Conservation (phyloP, 2,329 filamentous ascomycete species). For the Paracorniculantispora psalliotae region DNA sequence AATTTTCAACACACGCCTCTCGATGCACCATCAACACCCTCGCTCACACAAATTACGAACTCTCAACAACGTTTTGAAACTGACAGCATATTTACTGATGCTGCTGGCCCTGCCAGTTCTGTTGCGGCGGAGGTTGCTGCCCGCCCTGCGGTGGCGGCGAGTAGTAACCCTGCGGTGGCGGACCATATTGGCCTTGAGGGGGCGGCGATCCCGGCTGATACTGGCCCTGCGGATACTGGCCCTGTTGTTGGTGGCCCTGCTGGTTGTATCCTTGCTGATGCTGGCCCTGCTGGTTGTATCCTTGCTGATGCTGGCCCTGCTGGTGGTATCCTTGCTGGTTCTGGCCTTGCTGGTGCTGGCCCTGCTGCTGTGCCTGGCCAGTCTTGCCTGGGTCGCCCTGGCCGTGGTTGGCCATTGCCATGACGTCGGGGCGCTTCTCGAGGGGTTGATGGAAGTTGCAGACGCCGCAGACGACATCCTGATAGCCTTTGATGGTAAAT, state of each 20-base stretch:
- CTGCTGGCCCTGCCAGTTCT: conserved; percentile 11
- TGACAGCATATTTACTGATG: conserved; percentile 11
- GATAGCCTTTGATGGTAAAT: conserved; percentile 61
- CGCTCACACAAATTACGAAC: neutral
- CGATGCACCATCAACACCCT: neutral
- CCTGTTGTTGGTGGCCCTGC: conserved; percentile 17
- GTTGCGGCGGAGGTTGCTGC: conserved; percentile 1
- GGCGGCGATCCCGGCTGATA: neutral
- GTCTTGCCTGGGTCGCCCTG: conserved; percentile 19
- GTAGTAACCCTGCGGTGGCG: conserved; percentile 3
- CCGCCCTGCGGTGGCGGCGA: conserved; percentile 11
- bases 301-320: conserved; percentile 16
- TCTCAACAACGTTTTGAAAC: neutral
- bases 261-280: conserved; percentile 14
- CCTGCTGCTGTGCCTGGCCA: conserved; percentile 21
- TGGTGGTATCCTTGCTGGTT: conserved; percentile 18
- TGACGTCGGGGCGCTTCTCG: conserved; percentile 51
- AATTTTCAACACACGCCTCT: neutral
- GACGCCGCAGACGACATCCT: conserved; percentile 68
- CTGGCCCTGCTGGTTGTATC: conserved; percentile 14
- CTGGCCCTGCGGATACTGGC: conserved; percentile 19
- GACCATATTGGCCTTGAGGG: neutral
- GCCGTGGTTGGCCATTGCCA: conserved; percentile 45
- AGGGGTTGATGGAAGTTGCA: conserved; percentile 71
- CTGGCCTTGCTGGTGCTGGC: conserved; percentile 30